Evolutionary conservation across 345 rosid genomes (phyloP), one percentile per base, ranked within the genome.

Genomic region (Physaria fendleri): DNA sequence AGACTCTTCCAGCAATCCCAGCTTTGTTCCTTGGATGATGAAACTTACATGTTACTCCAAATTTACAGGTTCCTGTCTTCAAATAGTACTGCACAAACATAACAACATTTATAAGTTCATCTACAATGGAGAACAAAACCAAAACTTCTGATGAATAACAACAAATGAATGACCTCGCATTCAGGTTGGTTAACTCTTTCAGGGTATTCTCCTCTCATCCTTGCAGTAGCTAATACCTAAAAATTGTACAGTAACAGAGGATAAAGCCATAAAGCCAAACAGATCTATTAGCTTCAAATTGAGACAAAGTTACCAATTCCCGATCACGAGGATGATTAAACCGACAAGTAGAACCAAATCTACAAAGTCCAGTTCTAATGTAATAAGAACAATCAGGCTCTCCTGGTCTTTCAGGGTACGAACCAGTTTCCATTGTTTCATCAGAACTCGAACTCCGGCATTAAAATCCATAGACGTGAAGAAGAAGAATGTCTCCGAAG

Each of bases 41-140:
- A 74, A 94, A 94, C 81, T 90, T 94, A 87, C 99, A 94, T 59
- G 99, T 94, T 62, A 90, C 95, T 62, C 99, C 99, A 80, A 94
- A 94, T 78, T 85, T 94, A 79, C 99, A 94, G n/a, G 95, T 90
- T 71, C 99, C 99, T 32, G 97, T 94, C 82, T 87, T 90, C 73
- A 94, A 73, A 69, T 82, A 94, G 79, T 85, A 90, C 99, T 94
- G 82, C 4, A 0, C 41, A 62, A 71, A 48, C 58, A 53, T 34
- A 74, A 74, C 49, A 71, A 41, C 20, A 65, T 38, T 51, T 46
- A 30, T 27, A 73, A 58, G 22, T 24, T 57, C 2, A 53, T 29
- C 12, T 33, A 45, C 29, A 33, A 14, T 20, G 29, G n/a, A n/a
- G n/a, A 14, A n/a, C 27, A 42, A 58, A 43, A 2, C 2, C 12